These are phyloP conservation scores for Cercophora sp. DNA, from an alignment of 495 filamentous ascomycete species.

Conservation along the genomic window DNA sequence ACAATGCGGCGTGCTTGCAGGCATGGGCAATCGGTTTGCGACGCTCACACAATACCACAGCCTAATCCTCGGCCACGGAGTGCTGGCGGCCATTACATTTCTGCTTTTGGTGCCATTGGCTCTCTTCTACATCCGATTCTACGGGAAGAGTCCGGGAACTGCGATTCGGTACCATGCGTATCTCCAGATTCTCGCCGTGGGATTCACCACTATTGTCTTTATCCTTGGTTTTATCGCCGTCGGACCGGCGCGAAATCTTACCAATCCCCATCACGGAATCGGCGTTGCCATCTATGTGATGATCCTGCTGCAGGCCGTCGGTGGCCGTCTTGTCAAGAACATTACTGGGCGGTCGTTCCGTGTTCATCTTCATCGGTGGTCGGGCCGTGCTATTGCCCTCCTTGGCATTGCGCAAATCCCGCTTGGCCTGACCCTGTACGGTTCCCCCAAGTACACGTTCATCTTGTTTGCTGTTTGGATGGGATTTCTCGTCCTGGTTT, in stretches of 20 bases:
- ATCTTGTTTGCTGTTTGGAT: conserved; percentile 77
- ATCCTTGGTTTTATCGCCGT: conserved; percentile 76
- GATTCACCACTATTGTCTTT: conserved; percentile 68
- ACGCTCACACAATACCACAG: conserved; percentile 69
- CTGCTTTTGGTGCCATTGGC: conserved; percentile 76
- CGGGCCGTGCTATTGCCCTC: conserved; percentile 70
- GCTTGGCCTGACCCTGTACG: conserved; percentile 86
- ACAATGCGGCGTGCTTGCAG: too few species aligned
- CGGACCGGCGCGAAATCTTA: conserved; percentile 68
- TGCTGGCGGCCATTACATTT: conserved; percentile 84
- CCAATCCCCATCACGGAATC: conserved; percentile 94
- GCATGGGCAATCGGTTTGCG: conserved; percentile 87
- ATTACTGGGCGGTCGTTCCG: conserved; percentile 58
- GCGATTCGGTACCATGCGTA: conserved; percentile 81
- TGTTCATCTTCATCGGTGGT: conserved; percentile 83
- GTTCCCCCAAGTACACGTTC: conserved; percentile 79
- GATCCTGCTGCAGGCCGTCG: conserved; percentile 73
- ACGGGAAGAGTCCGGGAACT: conserved; percentile 52
- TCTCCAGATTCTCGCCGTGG: conserved; percentile 74
- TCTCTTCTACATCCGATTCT: conserved; percentile 73
- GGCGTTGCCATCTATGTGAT: conserved; percentile 85
- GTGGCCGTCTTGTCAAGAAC: conserved; percentile 67
- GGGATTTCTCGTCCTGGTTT: conserved; percentile 60
- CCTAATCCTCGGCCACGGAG: conserved; percentile 77
- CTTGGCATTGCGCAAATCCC: conserved; percentile 85